phyloP scores from a whole-genome alignment of 805 yeast genomes.

The Tetrapisispora phaffii region DNA sequence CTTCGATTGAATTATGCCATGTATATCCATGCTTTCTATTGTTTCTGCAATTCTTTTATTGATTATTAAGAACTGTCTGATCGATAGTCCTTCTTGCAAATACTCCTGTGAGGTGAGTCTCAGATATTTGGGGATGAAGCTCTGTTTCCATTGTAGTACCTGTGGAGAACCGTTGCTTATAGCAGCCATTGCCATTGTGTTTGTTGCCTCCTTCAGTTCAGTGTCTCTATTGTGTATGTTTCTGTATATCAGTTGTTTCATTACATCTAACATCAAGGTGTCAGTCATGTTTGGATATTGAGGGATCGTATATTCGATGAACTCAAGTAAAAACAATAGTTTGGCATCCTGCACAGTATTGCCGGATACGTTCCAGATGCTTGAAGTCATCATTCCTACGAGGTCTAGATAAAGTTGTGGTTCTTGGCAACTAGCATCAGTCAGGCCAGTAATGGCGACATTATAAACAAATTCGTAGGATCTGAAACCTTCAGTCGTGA shows the following conservation, averaged over 20 bases:
- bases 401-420: slow-evolving; percentile 3
- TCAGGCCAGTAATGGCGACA: slow-evolving; percentile 9
- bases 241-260: slow-evolving; percentile 9
- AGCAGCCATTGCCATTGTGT: slow-evolving; percentile 14
- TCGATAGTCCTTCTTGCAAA: slow-evolving; percentile 7
- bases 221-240: slow-evolving; percentile 6
- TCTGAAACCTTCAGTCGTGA: slow-evolving; percentile 22
- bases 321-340: slow-evolving; percentile 17
- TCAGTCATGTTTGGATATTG: slow-evolving; percentile 1
- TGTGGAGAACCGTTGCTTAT: background rate
- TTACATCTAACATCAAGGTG: slow-evolving; percentile 3
- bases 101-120: slow-evolving; percentile 12
- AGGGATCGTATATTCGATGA: slow-evolving; percentile 14
- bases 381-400: slow-evolving; percentile 10
- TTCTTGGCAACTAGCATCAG: background rate
- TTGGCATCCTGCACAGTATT: slow-evolving; percentile 15
- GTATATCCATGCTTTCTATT: background rate
- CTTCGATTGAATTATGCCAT: slow-evolving; percentile 6
- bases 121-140: slow-evolving; percentile 10
- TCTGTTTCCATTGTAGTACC: slow-evolving; percentile 13
- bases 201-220: slow-evolving; percentile 19
- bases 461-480: slow-evolving; percentile 21
- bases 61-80: slow-evolving; percentile 15
- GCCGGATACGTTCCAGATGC: slow-evolving; percentile 8
- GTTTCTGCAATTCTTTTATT: slow-evolving; percentile 11